Base-by-base conservation (phyloP, 306 rosid genomes). In the Vicia faba region DNA sequence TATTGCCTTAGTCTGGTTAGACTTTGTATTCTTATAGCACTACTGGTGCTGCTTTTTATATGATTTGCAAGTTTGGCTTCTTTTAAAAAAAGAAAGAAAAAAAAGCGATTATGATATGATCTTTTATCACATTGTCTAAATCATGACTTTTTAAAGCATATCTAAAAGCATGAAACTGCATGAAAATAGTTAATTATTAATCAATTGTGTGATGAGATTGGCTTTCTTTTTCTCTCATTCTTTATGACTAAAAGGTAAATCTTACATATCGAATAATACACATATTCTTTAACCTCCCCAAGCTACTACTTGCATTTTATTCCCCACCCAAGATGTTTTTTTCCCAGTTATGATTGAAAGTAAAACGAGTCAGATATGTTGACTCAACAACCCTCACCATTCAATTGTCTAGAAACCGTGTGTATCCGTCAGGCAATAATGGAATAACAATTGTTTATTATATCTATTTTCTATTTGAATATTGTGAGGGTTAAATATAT, bases 271-370 rank as follows among this genome's bases (percentile, higher is more conserved):
- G 35, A 54, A 54, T 25, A 54, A 23, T 11, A 36, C 16, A 25
- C 14, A 29, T 31, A 31, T 61, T 48, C 64, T 54, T 54, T 53
- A 31, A 15, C 5, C 36, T 31, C 33, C 43, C 53, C 0, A n/a
- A 55, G 50, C 11, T 4, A 18, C 72, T 43, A 26, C 55, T 31
- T 54, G 38, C 60, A 19, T 53, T 31, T 11, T 62, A 53, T 33
- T 54, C 67, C 67, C 75, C 66, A 44, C 81, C 72, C 81, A 16
- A 43, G 63, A 35, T 77, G 56, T 55, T 64, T 54, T 10, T 25
- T 77, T 15, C 72, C 66, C 14, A 8, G 54, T 23, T 72, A 50
- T 33, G 8, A 41, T 2, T 62, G 3, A 50, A 39, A 28, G 39
- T 75, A 64, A 36, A 54, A 5, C 2, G 1, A 3, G 13, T 23